A percentile compares a stretch with the other conserved stretches of the same genome.
These are phyloP conservation scores for Brassica hybrid DNA, from an alignment of 441 rosid species.

Conservation along the genomic window DNA sequence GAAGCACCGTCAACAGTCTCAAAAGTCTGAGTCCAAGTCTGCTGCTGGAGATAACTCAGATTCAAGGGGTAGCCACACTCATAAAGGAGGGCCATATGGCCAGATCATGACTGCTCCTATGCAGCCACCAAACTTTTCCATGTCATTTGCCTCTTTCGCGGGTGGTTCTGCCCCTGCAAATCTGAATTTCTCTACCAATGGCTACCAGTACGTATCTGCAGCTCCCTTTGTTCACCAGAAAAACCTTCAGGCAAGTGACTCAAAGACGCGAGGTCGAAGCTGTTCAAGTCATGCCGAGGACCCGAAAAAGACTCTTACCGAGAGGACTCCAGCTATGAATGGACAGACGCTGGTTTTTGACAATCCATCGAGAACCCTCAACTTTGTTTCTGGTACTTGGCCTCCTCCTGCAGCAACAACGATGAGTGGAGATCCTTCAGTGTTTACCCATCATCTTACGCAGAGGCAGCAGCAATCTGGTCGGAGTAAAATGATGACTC, in stretches of 20 bases:
- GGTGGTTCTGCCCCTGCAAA: conserved; percentile 46
- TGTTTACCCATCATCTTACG: conserved; percentile 41
- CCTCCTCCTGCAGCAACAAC: conserved; percentile 44
- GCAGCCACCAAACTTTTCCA: conserved; percentile 51
- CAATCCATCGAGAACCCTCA: conserved; percentile 54
- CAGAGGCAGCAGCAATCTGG: conserved; percentile 47
- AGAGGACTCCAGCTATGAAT: conserved; percentile 41
- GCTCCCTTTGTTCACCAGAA: conserved; percentile 46
- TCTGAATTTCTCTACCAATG: conserved; percentile 52
- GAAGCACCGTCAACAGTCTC: conserved; percentile 45
- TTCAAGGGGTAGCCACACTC: conserved; percentile 33
- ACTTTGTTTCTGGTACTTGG: conserved; percentile 59
- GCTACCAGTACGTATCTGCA: conserved; percentile 45
- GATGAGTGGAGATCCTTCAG: conserved; percentile 32
- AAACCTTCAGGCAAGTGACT: conserved; percentile 49
- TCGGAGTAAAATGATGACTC: conserved; percentile 41
- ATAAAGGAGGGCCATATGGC: conserved; percentile 43
- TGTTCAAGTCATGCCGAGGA: conserved; percentile 41
- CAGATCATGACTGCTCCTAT: conserved; percentile 45
- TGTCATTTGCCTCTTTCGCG: conserved; percentile 49
- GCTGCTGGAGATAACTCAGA: conserved; percentile 41
- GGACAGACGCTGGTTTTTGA: conserved; percentile 58
- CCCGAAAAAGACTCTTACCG: conserved; percentile 39
- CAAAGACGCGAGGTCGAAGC: conserved; percentile 44
- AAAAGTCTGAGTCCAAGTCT: conserved; percentile 45